Evolutionary conservation across 139 green algal genomes (phyloP).

Genomic region (Deuterostichococcus epilithicus): DNA sequence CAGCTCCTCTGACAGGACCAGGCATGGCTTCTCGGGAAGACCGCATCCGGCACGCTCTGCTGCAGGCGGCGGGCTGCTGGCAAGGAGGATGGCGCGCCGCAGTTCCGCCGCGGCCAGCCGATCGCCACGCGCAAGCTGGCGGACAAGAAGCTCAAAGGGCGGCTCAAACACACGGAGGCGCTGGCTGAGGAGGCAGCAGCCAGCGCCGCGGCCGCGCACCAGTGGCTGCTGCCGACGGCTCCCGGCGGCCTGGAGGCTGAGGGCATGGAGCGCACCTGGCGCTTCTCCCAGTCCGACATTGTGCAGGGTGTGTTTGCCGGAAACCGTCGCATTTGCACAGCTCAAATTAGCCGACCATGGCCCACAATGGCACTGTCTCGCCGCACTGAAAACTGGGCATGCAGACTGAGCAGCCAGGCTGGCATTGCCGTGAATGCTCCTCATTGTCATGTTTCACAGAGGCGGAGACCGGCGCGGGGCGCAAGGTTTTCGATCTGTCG

Average conservation of each 20-base stretch:
- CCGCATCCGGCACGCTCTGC: not conserved
- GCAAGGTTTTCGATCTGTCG: slow-evolving; percentile 87
- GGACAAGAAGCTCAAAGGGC: slow-evolving; percentile 87
- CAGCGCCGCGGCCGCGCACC: slow-evolving; percentile 46
- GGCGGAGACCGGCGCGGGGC: slow-evolving; percentile 52
- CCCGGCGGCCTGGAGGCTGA: slow-evolving; percentile 83
- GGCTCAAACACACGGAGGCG: slow-evolving; percentile 51
- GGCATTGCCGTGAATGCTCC: too few relatives aligned
- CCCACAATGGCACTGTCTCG: too few relatives aligned
- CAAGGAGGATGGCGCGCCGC: not conserved
- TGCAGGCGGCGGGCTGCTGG: not conserved
- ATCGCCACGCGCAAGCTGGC: slow-evolving; percentile 22
- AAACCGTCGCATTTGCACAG: too few relatives aligned
- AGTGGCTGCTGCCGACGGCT: slow-evolving; percentile 84
- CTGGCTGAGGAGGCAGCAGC: slow-evolving; percentile 56
- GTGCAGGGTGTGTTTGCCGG: slow-evolving; percentile 26
- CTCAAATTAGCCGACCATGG: too few relatives aligned
- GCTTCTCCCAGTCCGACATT: slow-evolving; percentile 84
- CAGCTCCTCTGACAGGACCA: too few relatives aligned
- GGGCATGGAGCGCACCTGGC: slow-evolving; percentile 84
- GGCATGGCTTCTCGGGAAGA: too few relatives aligned
- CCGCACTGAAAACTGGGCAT: too few relatives aligned
- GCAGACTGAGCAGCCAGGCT: too few relatives aligned
- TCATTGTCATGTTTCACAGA: too few relatives aligned
- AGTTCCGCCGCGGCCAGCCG: not conserved